Evolutionary conservation across 306 rosid species (phyloP), one percentile per base, ranked within the genome.

Genomic region (Begonia masoniana): DNA sequence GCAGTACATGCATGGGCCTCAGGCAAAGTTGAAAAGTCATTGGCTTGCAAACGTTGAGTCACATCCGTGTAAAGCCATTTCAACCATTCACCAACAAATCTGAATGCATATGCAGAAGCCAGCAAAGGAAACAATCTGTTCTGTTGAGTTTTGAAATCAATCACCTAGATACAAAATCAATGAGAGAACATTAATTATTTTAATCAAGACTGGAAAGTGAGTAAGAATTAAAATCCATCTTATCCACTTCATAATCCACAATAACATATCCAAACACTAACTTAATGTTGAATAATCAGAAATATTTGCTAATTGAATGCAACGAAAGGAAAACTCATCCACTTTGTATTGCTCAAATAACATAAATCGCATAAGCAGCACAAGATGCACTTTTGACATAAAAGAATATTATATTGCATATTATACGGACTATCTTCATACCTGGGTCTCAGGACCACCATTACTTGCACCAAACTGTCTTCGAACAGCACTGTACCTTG

Each of bases 1-100:
- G 99, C 96, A 50, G 99, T 86, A 73, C 99, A 91, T 36, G 99
- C 96, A 77, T 91, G 99, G 59, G 92, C 96, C 79, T 91, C 99
- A 6, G 99, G 84, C 68, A 91, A 76, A 47, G 96, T 86, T 11
- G 96, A 75, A 68, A 83, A 91, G 46, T 91, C 94, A 48, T 59
- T 81, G 64, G 79, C 87, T 64, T 72, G 78, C 80, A 91, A 73
- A 73, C 84, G 81, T 74, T 75, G 74, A 10, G 88, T 76, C 56
- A 91, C 99, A 55, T 91, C 99, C 59, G 65, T 79, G 47, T 86
- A 91, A 45, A 91, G 86, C 99, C 92, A 91, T 35, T 75, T 69
- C 67, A 91, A 64, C 99, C 99, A 91, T 63, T 86, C 84, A 46
- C 99, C 94, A 67, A 71, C 91, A 75, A 91, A 86, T 75, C 92